phyloP scores from a whole-genome alignment of 1,284 basidiomycete genomes.

The Cryptococcus sp. region DNA sequence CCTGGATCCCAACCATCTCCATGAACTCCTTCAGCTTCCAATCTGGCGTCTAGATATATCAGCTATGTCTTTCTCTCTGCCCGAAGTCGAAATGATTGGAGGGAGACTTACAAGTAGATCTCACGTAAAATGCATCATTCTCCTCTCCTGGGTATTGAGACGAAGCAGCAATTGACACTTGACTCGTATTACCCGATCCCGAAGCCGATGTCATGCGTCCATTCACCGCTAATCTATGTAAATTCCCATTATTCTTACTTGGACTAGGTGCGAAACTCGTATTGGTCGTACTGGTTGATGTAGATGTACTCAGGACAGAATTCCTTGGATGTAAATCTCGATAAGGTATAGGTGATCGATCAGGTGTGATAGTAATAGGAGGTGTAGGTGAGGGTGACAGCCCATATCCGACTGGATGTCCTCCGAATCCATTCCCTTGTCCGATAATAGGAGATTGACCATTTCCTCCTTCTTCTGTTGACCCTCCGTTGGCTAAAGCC shows the following conservation, averaged over 20 bases:
- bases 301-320: not conserved
- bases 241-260: not conserved
- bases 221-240: not conserved
- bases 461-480: not conserved
- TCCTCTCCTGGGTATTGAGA: conserved; percentile 59
- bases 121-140: conserved; percentile 75
- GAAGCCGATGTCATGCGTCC: not conserved
- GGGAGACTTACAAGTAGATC: conserved; percentile 60
- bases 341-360: not conserved
- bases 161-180: conserved; percentile 21
- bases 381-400: not conserved
- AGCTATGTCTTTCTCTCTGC: not conserved
- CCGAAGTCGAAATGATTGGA: not conserved
- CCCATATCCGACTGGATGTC: not conserved
- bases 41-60: conserved; percentile 58
- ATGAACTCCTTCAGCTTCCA: conserved; percentile 76
- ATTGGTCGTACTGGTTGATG: not conserved
- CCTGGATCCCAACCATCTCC: conserved; percentile 90
- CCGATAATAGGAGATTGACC: not conserved
- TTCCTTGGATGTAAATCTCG: not conserved
- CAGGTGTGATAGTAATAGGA: conserved; percentile 11
- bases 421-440: not conserved
- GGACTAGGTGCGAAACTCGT: not conserved
- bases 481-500: not conserved
- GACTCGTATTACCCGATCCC: conserved; percentile 14